These are phyloP conservation scores for Darksidea phi DNA, from an alignment of 495 filamentous ascomycete species.

Conservation along the genomic window DNA sequence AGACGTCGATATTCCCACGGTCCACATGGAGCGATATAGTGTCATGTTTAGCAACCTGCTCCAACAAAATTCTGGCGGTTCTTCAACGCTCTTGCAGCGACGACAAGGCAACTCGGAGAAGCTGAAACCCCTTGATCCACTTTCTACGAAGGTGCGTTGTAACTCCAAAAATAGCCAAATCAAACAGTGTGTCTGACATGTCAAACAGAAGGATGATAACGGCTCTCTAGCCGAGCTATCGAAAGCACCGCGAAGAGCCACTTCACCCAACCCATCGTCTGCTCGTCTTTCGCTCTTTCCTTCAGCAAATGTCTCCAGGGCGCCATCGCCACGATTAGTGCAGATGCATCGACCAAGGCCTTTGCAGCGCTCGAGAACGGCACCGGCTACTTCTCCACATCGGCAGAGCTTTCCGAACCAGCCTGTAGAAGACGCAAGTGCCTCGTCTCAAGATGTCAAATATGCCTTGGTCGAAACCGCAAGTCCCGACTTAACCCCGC, in stretches of 20 bases:
- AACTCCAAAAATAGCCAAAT: constrained; percentile 7
- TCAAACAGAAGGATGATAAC: constrained; percentile 18
- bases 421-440: constrained; percentile 9
- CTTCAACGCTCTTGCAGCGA: constrained; percentile 59
- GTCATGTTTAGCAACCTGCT: constrained; percentile 89
- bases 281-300: constrained; percentile 63
- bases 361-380: constrained; percentile 60
- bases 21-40: constrained; percentile 85
- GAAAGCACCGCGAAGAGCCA: constrained; percentile 32
- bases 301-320: constrained; percentile 16
- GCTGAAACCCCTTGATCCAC: constrained; percentile 52
- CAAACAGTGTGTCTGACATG: constrained; percentile 16
- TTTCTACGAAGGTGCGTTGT: constrained; percentile 35
- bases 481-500: constrained; percentile 6
- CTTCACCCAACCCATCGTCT: constrained; percentile 48
- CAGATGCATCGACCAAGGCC: constrained; percentile 47
- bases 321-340: constrained; percentile 46
- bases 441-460: constrained; percentile 38
- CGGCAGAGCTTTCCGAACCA: constrained; percentile 26
- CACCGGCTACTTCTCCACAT: constrained; percentile 53
- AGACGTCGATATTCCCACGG: constrained; percentile 75
- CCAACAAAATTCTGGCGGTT: constrained; percentile 44
- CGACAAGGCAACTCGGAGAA: constrained; percentile 68
- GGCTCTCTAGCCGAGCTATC: constrained; percentile 12
- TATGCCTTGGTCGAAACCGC: background rate